Percentiles rank a stretch among this genome's conserved stretches.
phyloP scores from a whole-genome alignment of 257 asterid species.

The Jacaranda mimosifolia region DNA sequence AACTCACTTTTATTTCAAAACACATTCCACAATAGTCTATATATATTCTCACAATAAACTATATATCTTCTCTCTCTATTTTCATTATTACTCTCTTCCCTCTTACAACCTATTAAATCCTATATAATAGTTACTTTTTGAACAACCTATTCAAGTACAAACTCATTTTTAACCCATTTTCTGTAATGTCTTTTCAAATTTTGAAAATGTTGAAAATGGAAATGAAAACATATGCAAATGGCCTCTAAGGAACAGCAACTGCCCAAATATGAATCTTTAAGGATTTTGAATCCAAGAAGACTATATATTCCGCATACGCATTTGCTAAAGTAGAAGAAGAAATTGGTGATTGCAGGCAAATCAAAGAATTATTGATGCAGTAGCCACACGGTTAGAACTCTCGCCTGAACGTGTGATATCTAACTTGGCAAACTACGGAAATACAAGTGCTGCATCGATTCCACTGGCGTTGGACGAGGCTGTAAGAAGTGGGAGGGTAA shows the following conservation, averaged over 20 bases:
- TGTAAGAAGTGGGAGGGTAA: slow-evolving; percentile 82
- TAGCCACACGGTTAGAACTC: slow-evolving; percentile 75
- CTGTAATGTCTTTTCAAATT: too few species aligned
- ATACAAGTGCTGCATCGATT: slow-evolving; percentile 93
- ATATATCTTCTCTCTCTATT: too few species aligned
- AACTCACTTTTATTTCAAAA: too few species aligned
- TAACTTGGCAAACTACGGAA: slow-evolving; percentile 87
- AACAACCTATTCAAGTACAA: too few species aligned
- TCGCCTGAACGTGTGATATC: slow-evolving; percentile 88
- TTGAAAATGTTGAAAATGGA: too few species aligned
- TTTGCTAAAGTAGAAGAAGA: slow-evolving; percentile 42
- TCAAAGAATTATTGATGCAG: slow-evolving; percentile 90
- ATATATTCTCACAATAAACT: too few species aligned
- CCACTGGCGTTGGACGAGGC: slow-evolving; percentile 97
- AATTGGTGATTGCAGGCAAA: slow-evolving; percentile 70
- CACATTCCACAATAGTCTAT: too few species aligned
- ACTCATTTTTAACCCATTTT: too few species aligned
- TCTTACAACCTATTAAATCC: too few species aligned
- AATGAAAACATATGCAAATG: too few species aligned
- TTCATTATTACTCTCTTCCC: too few species aligned
- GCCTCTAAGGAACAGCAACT: background rate
- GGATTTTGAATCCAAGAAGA: background rate
- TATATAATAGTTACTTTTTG: too few species aligned
- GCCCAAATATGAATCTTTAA: background rate
- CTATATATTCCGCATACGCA: background rate